Conservation (phyloP, 148 eudicot genomes). For the Beta vulgaris region DNA sequence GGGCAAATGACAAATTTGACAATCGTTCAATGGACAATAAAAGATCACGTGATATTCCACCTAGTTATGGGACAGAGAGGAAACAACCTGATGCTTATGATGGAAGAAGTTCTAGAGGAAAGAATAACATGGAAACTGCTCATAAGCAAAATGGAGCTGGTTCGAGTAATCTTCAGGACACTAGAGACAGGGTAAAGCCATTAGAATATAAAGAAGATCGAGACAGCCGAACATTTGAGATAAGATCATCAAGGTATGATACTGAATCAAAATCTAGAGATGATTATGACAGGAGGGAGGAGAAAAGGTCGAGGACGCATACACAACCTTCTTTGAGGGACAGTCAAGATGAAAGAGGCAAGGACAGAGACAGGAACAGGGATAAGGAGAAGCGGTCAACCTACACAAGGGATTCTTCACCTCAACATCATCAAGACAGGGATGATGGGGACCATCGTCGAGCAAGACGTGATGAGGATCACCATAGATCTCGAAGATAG, state of each 20-base stretch:
- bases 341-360: conserved; percentile 27
- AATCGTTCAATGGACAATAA: conserved; percentile 35
- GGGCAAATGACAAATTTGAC: conserved; percentile 57
- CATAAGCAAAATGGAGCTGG: conserved; percentile 28
- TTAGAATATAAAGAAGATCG: conserved; percentile 31
- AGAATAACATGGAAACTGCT: conserved; percentile 29
- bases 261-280: conserved; percentile 41
- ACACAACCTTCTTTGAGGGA: conserved; percentile 36
- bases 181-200: conserved; percentile 33
- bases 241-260: conserved; percentile 38
- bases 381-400: conserved; percentile 34
- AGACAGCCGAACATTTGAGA: conserved; percentile 30
- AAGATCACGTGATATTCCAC: conserved; percentile 27
- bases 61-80: conserved; percentile 26
- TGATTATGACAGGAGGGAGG: conserved; percentile 49
- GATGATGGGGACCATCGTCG: conserved; percentile 36
- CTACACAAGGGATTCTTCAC: conserved; percentile 45
- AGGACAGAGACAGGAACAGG: conserved; percentile 20
- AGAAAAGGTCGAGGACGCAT: conserved; percentile 44
- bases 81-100: conserved; percentile 33
- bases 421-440: conserved; percentile 32
- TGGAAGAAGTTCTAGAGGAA: conserved; percentile 35
- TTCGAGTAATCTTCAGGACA: conserved; percentile 32
- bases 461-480: conserved; percentile 39
- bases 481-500: conserved; percentile 38